Conservation (phyloP, 192 early-diverging fungal genomes). For the Backusella sp. region DNA sequence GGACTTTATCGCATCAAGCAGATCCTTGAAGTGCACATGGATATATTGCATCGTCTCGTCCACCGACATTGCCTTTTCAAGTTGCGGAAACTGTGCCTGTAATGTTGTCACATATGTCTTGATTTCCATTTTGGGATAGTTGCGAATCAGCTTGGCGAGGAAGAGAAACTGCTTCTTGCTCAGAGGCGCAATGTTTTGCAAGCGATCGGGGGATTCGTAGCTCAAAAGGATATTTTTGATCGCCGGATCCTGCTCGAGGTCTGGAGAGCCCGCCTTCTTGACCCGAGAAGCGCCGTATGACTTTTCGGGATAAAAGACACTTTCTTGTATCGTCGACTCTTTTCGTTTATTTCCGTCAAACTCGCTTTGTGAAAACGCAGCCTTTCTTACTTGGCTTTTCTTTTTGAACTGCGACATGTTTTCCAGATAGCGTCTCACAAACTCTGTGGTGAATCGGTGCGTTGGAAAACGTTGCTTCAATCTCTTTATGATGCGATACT, state of each 20-base stretch:
- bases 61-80: neutral
- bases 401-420: neutral
- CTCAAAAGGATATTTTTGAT: no score
- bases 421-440: neutral
- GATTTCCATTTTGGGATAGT: neutral
- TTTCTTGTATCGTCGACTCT: neutral
- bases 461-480: neutral
- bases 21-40: no score
- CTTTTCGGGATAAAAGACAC: neutral
- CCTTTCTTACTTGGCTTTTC: no score
- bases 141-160: neutral
- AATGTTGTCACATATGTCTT: neutral
- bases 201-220: no score
- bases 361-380: no score
- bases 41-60: no score
- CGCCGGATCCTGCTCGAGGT: no score
- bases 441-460: neutral
- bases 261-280: no score
- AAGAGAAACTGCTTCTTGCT: neutral
- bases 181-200: neutral
- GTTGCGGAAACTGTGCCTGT: neutral
- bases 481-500: neutral
- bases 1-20: no score
- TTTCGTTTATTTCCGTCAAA: no score
- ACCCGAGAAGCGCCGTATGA: no score